Conservation (phyloP, 2,329 filamentous ascomycete species). For the Didymella pinodella region DNA sequence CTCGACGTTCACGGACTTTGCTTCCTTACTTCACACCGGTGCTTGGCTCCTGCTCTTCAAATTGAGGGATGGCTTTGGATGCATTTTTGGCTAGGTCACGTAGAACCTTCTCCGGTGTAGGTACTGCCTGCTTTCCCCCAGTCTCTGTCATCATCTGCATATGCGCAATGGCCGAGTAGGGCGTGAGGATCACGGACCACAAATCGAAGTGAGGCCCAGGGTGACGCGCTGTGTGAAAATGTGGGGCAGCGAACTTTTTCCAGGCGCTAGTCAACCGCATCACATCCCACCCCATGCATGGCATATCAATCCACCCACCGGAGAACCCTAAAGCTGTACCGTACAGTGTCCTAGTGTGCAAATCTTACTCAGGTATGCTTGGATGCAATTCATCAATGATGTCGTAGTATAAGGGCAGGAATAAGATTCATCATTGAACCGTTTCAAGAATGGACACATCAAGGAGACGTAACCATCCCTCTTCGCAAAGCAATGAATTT, state of each 20-base stretch:
- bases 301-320: no score
- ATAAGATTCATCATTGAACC: no score
- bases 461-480: no score
- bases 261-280: conserved; percentile 6
- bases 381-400: no score
- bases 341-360: no score
- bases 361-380: no score
- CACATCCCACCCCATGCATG: no score
- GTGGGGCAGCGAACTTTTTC: conserved; percentile 15
- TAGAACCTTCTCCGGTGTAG: conserved; percentile 38
- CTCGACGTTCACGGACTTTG: conserved; percentile 47
- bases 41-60: conserved; percentile 35
- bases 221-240: conserved; percentile 12
- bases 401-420: no score
- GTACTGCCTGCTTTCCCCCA: conserved; percentile 17
- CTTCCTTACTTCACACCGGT: conserved; percentile 48
- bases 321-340: no score
- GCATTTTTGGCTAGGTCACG: conserved; percentile 40
- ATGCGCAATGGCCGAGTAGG: conserved; percentile 1
- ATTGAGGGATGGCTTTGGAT: conserved; percentile 36
- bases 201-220: conserved; percentile 11
- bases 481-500: no score
- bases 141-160: conserved; percentile 8
- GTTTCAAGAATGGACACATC: no score
- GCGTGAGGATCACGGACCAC: conserved; percentile 19